These are phyloP conservation scores for Holtermanniella nyarrowii DNA, from an alignment of 768 basidiomycete species.

Conservation along the genomic window DNA sequence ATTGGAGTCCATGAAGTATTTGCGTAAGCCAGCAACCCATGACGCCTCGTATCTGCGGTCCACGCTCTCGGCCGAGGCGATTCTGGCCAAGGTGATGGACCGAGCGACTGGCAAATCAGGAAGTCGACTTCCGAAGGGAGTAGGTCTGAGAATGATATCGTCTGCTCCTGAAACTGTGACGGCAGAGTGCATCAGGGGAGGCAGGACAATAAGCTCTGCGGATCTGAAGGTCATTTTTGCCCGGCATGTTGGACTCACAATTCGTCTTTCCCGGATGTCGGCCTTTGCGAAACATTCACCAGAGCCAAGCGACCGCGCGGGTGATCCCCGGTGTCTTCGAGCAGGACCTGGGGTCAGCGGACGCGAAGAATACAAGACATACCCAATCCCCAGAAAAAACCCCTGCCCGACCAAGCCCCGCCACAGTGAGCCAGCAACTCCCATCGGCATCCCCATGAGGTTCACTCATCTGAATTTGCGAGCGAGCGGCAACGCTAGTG, in stretches of 20 bases:
- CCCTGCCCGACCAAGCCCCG: slow-evolving; percentile 34
- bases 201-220: slow-evolving; percentile 25
- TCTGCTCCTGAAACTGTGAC: slow-evolving; percentile 1
- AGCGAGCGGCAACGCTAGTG: slow-evolving; percentile 12
- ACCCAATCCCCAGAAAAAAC: slow-evolving; percentile 41
- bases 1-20: slow-evolving; percentile 9
- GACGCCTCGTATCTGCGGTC: slow-evolving; percentile 35
- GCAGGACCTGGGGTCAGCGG: slow-evolving; percentile 4
- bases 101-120: slow-evolving; percentile 33
- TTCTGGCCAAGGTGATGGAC: slow-evolving; percentile 29
- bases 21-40: slow-evolving; percentile 22
- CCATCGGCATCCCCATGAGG: slow-evolving; percentile 12
- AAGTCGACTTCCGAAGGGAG: slow-evolving; percentile 29
- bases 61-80: slow-evolving; percentile 29
- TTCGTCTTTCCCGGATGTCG: slow-evolving; percentile 4
- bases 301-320: no score
- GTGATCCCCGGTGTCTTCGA: no score
- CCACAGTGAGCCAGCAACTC: slow-evolving; percentile 32
- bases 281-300: not conserved
- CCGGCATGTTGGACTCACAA: slow-evolving; percentile 27
- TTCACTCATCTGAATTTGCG: not conserved
- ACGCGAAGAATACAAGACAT: slow-evolving; percentile 1
- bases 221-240: slow-evolving; percentile 10
- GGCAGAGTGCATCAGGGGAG: slow-evolving; percentile 25
- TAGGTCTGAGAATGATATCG: slow-evolving; percentile 17